phyloP scores from a whole-genome alignment of 2,329 filamentous ascomycete genomes.

The Scedosporium dehoogii region DNA sequence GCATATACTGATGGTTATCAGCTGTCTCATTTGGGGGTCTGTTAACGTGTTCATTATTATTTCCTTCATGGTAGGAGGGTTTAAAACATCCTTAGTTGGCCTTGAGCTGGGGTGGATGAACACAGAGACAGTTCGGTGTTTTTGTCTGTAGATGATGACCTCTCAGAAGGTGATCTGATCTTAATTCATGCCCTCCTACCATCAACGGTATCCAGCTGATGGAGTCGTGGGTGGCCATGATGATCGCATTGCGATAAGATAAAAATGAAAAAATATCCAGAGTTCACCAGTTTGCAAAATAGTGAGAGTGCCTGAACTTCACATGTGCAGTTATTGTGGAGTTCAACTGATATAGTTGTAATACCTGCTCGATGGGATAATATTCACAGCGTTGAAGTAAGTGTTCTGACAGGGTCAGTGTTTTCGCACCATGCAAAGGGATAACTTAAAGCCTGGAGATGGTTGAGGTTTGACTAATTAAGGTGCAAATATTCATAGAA shows the following conservation, averaged over 20 bases:
- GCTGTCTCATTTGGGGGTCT: neutral
- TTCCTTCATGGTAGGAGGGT: neutral
- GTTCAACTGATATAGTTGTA: too few species aligned
- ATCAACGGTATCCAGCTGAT: neutral
- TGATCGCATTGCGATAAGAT: neutral
- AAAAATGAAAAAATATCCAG: neutral
- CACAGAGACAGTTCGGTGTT: neutral
- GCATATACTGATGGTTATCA: neutral
- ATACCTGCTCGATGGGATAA: neutral
- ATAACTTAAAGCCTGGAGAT: too few species aligned
- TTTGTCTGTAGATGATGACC: neutral
- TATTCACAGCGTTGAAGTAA: neutral
- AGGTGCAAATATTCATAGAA: too few species aligned
- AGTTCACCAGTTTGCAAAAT: too few species aligned
- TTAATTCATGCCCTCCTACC: neutral
- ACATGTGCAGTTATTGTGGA: too few species aligned
- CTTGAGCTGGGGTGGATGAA: neutral
- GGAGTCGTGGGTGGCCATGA: neutral
- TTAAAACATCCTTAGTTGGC: neutral
- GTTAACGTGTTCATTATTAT: neutral
- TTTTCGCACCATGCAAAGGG: too few species aligned
- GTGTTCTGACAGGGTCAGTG: too few species aligned
- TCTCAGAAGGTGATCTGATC: neutral
- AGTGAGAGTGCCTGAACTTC: too few species aligned
- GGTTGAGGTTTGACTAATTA: too few species aligned